Percentiles rank a stretch among this genome's conserved stretches.
Conservation (phyloP, 306 rosid species). For the Rosa rugosa region DNA sequence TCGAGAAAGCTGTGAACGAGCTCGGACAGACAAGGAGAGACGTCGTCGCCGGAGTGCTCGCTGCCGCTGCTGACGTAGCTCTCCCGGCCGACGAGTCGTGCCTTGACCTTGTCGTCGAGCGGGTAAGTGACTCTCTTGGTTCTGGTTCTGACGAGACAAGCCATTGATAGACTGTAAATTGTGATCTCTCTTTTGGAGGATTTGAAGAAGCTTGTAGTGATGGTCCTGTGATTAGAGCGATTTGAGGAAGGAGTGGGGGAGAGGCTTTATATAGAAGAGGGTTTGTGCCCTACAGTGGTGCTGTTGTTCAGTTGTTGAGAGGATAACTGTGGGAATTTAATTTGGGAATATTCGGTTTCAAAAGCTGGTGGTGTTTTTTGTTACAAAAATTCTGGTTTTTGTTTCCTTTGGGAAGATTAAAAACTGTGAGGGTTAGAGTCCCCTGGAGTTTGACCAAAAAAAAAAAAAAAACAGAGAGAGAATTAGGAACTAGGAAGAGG, state of each 20-base stretch:
- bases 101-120: conserved; percentile 60
- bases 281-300: background rate
- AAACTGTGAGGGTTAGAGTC: background rate
- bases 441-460: no score
- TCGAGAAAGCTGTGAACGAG: conserved; percentile 66
- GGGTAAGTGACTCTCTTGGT: conserved; percentile 66
- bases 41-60: conserved; percentile 48
- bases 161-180: conserved; percentile 14
- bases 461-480: background rate
- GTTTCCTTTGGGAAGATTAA: background rate
- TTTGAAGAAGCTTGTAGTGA: background rate
- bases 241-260: background rate
- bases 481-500: background rate
- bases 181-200: background rate
- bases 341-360: conserved; percentile 31
- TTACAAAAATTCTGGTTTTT: background rate
- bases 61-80: conserved; percentile 66
- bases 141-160: conserved; percentile 35
- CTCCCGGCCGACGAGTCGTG: conserved; percentile 51
- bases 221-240: background rate
- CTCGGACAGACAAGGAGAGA: conserved; percentile 59
- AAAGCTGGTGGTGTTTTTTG: background rate
- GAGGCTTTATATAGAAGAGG: background rate
- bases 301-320: background rate
- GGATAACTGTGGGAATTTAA: background rate